These are phyloP conservation scores for Candida palmyrensis DNA, from an alignment of 805 yeast genomes.

Conservation along the genomic window DNA sequence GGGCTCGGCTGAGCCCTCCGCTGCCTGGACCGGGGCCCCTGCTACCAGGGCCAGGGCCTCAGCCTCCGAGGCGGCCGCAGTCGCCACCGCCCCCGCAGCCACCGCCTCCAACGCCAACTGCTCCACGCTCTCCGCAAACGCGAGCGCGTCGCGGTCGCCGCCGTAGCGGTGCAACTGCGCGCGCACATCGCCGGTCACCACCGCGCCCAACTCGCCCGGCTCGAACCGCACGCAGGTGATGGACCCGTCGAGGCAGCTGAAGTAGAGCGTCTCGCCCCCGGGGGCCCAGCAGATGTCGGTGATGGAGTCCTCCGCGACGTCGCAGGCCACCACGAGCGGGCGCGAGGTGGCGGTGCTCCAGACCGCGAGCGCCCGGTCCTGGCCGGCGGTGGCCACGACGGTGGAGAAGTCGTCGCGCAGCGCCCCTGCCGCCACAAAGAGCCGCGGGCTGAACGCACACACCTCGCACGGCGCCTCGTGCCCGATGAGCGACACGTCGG, in stretches of 20 bases:
- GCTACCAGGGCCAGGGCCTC: constrained; percentile 10
- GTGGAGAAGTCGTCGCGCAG: constrained; percentile 46
- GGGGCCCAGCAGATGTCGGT: constrained; percentile 91
- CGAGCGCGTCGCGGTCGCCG: constrained; percentile 76
- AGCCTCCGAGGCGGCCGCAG: constrained; percentile 39
- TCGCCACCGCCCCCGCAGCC: too few relatives aligned
- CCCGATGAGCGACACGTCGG: constrained; percentile 70
- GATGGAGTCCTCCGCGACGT: constrained; percentile 69
- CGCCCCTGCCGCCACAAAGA: constrained; percentile 39
- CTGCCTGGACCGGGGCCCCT: constrained; percentile 12
- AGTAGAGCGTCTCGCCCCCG: constrained; percentile 66
- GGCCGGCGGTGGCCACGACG: constrained; percentile 93
- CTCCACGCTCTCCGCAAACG: constrained; percentile 81
- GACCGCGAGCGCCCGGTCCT: constrained; percentile 79
- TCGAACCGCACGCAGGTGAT: constrained; percentile 67
- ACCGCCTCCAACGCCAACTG: constrained; percentile 71
- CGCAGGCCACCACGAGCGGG: constrained; percentile 77
- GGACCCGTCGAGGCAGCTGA: constrained; percentile 82
- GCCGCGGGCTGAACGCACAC: constrained; percentile 65
- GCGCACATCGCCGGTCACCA: constrained; percentile 59
- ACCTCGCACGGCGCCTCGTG: constrained; percentile 86
- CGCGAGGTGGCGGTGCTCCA: constrained; percentile 79
- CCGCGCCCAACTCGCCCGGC: constrained; percentile 54
- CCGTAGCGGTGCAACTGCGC: constrained; percentile 81
- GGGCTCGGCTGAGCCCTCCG: neutral